Conservation (phyloP, 805 yeast species). For the Lachancea quebecensis region DNA sequence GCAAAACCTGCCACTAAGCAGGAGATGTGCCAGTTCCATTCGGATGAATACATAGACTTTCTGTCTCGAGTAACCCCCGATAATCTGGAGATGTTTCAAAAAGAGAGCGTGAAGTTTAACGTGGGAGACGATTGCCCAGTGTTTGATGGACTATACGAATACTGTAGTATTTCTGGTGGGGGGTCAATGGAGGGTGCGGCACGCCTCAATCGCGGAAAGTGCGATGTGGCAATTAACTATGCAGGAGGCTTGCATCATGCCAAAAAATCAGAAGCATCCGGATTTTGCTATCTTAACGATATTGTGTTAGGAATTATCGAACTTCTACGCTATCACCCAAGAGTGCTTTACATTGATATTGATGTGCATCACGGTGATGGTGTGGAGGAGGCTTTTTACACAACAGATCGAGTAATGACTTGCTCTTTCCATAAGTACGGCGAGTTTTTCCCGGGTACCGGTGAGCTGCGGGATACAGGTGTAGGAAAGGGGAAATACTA, state of each 20-base stretch:
- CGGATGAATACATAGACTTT: conserved; percentile 79
- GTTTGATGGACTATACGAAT: conserved; percentile 91
- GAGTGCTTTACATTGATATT: conserved; percentile 89
- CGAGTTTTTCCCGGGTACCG: conserved; percentile 91
- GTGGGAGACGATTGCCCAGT: conserved; percentile 94
- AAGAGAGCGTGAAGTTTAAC: conserved; percentile 54
- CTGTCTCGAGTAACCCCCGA: conserved; percentile 73
- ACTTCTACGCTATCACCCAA: conserved; percentile 78
- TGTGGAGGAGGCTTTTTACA: conserved; percentile 93
- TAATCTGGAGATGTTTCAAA: conserved; percentile 48
- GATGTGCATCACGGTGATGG: conserved; percentile 98
- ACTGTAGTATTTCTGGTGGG: conserved; percentile 82
- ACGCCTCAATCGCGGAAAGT: conserved; percentile 73
- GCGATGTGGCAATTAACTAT: conserved; percentile 94
- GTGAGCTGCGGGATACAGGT: conserved; percentile 77
- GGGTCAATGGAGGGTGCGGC: conserved; percentile 92
- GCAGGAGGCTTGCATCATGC: conserved; percentile 98
- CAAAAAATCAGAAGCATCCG: conserved; percentile 87
- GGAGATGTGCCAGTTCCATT: conserved; percentile 76
- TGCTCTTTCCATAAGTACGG: conserved; percentile 94
- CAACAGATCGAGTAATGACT: conserved; percentile 94
- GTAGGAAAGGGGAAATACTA: conserved; percentile 79
- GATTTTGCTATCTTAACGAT: conserved; percentile 93
- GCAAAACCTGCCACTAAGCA: conserved; percentile 78
- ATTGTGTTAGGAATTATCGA: conserved; percentile 85